These are phyloP conservation scores for Penicillium bialowiezense DNA, from an alignment of 495 filamentous ascomycete genomes.

Conservation along the genomic window DNA sequence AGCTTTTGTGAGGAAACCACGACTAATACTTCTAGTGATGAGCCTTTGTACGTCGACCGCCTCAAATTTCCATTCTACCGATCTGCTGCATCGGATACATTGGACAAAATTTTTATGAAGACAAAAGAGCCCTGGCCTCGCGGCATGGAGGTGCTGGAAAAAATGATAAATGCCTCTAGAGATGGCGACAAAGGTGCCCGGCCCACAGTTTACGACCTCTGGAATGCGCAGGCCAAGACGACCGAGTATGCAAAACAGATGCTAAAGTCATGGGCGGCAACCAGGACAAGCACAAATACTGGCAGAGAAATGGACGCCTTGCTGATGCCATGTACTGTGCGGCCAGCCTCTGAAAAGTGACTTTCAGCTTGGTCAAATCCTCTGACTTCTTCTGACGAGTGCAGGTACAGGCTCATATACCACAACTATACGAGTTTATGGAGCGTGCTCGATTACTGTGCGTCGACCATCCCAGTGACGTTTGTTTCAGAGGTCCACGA, in stretches of 20 bases:
- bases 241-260: background rate
- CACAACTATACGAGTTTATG: slow-evolving; percentile 3
- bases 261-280: background rate
- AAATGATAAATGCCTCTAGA: too few relatives aligned
- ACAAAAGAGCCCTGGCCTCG: too few relatives aligned
- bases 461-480: background rate
- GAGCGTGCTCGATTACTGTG: slow-evolving; percentile 6
- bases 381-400: background rate
- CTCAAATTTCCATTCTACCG: too few relatives aligned
- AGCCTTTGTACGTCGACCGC: too few relatives aligned
- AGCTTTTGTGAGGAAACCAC: too few relatives aligned
- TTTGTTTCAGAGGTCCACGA: background rate
- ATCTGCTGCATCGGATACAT: too few relatives aligned
- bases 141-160: too few relatives aligned
- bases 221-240: slow-evolving; percentile 1
- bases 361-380: background rate
- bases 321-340: slow-evolving; percentile 2
- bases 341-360: slow-evolving; percentile 3
- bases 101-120: too few relatives aligned
- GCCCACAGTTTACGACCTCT: too few relatives aligned
- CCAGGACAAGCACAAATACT: background rate
- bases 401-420: slow-evolving; percentile 1
- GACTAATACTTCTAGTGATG: too few relatives aligned
- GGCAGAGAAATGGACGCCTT: slow-evolving; percentile 5
- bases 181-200: too few relatives aligned